phyloP scores from a whole-genome alignment of 2,329 filamentous ascomycete genomes.

The Lasiodiplodia theobromae region DNA sequence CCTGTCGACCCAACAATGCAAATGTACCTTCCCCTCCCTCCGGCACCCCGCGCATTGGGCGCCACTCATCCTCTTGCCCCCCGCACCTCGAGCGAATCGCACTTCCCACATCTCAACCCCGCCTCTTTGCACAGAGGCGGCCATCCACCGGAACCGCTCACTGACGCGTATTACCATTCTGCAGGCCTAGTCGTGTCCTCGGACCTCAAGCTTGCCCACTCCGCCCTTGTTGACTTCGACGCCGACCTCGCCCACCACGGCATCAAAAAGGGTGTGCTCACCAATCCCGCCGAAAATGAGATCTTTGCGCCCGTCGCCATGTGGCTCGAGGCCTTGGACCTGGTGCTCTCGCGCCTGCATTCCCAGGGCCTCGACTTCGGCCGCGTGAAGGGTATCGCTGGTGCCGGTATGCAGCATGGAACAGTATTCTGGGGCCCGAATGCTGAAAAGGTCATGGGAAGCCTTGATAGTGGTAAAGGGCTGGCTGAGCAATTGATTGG shows the following conservation, averaged over 20 bases:
- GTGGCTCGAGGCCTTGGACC: slow-evolving; percentile 92
- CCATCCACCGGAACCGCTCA: not conserved
- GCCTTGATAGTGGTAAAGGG: slow-evolving; percentile 65
- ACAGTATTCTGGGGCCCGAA: slow-evolving; percentile 89
- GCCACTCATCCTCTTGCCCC: not conserved
- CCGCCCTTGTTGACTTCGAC: slow-evolving; percentile 96
- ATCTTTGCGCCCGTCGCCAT: slow-evolving; percentile 92
- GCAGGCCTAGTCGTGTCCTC: slow-evolving; percentile 83
- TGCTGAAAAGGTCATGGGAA: slow-evolving; percentile 69
- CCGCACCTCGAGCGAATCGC: not conserved
- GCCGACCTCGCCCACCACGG: slow-evolving; percentile 74
- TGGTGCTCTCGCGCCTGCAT: slow-evolving; percentile 77
- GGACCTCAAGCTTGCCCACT: slow-evolving; percentile 77
- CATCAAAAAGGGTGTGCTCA: slow-evolving; percentile 86
- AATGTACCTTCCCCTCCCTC: slow-evolving; percentile 64
- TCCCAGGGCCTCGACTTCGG: slow-evolving; percentile 74
- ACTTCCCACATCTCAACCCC: not conserved
- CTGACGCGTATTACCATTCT: slow-evolving; percentile 1
- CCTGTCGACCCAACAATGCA: slow-evolving; percentile 94
- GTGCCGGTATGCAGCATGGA: slow-evolving; percentile 95
- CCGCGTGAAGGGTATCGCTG: slow-evolving; percentile 81
- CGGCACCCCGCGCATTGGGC: not conserved
- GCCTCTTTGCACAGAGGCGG: not conserved
- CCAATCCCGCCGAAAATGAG: slow-evolving; percentile 81
- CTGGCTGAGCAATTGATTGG: slow-evolving; percentile 73